Evolutionary conservation across 2,329 filamentous ascomycete genomes (phyloP).

Genomic region (Colletotrichum scovillei): DNA sequence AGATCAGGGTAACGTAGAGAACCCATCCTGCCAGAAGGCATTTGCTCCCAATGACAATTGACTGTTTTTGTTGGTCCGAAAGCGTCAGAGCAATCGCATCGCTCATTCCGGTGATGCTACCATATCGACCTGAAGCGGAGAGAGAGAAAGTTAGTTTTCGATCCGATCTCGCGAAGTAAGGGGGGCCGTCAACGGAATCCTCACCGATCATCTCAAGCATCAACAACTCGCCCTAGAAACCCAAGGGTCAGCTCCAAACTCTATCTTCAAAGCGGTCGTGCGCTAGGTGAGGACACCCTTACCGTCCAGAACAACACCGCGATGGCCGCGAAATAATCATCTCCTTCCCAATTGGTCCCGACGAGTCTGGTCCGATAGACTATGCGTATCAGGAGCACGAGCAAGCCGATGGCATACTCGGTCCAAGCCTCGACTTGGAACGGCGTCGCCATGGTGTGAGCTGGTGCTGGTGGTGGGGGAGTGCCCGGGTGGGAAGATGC

Average conservation of each 20-base stretch:
- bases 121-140: slow-evolving; percentile 38
- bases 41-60: slow-evolving; percentile 39
- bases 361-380: slow-evolving; percentile 51
- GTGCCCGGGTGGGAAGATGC: neutral
- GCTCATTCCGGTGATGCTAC: slow-evolving; percentile 39
- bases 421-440: slow-evolving; percentile 57
- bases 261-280: neutral
- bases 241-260: neutral
- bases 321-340: slow-evolving; percentile 54
- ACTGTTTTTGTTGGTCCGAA: slow-evolving; percentile 23
- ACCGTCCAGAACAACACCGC: slow-evolving; percentile 52
- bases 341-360: slow-evolving; percentile 53
- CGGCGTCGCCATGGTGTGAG: slow-evolving; percentile 46
- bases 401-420: slow-evolving; percentile 53
- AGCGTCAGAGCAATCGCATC: slow-evolving; percentile 36
- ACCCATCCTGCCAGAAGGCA: slow-evolving; percentile 51
- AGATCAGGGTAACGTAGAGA: slow-evolving; percentile 54
- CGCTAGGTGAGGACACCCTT: slow-evolving; percentile 5
- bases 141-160: slow-evolving; percentile 25
- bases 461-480: slow-evolving; percentile 3
- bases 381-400: slow-evolving; percentile 51
- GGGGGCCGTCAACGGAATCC: neutral
- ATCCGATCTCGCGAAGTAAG: neutral
- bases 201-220: slow-evolving; percentile 29
- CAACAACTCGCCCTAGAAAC: slow-evolving; percentile 1